Conservation (phyloP, 1,284 basidiomycete species). For the Leucoagaricus sp. region DNA sequence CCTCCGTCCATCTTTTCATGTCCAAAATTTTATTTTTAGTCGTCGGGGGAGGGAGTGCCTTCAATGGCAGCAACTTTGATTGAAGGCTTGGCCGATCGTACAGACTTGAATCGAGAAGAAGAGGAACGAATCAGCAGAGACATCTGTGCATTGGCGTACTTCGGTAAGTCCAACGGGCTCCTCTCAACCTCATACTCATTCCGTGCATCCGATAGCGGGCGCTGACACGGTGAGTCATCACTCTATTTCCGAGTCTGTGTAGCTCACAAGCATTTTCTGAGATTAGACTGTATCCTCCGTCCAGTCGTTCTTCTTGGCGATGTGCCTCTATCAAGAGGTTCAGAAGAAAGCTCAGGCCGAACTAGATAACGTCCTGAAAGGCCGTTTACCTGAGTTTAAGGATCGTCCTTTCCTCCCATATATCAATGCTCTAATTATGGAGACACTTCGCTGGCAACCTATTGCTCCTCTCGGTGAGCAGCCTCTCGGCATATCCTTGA, state of each 20-base stretch:
- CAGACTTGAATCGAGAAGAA: slow-evolving; percentile 16
- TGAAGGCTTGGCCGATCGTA: slow-evolving; percentile 19
- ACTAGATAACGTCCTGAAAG: slow-evolving; percentile 37
- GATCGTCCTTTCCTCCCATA: slow-evolving; percentile 24
- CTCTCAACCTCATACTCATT: not conserved
- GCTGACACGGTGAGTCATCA: not conserved
- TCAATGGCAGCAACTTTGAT: slow-evolving; percentile 21
- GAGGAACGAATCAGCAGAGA: slow-evolving; percentile 19
- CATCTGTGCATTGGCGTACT: not conserved
- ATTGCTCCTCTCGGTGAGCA: slow-evolving; percentile 30
- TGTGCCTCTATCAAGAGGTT: slow-evolving; percentile 43
- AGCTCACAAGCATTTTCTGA: no score
- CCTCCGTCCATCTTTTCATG: not conserved
- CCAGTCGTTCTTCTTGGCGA: slow-evolving; percentile 38
- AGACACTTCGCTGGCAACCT: slow-evolving; percentile 19
- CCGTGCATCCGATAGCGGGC: not conserved
- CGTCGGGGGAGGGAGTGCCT: slow-evolving; percentile 18
- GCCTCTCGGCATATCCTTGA: not conserved
- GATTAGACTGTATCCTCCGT: not conserved
- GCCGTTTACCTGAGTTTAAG: slow-evolving; percentile 40
- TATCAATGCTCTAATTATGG: slow-evolving; percentile 24
- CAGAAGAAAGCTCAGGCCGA: slow-evolving; percentile 43
- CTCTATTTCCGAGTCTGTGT: no score
- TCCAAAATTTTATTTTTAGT: not conserved
- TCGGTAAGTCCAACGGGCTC: not conserved